These are phyloP conservation scores for Incumbomyces lentus DNA, from an alignment of 2,329 filamentous ascomycete genomes.

Conservation along the genomic window DNA sequence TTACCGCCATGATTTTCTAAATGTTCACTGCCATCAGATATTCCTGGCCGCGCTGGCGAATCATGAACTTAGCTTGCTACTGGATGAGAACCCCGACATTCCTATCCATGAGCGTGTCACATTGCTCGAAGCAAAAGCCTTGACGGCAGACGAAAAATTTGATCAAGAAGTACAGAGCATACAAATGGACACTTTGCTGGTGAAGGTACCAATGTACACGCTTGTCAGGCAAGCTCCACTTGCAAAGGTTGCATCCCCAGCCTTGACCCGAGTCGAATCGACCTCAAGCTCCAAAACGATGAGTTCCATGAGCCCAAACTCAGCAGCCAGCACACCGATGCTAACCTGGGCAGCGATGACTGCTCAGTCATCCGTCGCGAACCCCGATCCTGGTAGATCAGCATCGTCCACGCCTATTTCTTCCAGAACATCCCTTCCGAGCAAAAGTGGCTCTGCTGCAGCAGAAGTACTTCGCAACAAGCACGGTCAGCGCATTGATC, in stretches of 20 bases:
- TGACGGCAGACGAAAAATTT: conserved; percentile 35
- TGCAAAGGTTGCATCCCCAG: conserved; percentile 25
- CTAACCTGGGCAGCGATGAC: conserved; percentile 29
- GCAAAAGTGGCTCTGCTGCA: conserved; percentile 27
- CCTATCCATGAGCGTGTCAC: conserved; percentile 40
- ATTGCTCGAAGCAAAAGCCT: conserved; percentile 35
- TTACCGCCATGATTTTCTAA: conserved; percentile 45
- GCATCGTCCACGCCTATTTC: conserved; percentile 25
- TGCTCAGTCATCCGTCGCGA: conserved; percentile 16
- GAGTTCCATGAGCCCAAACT: conserved; percentile 18
- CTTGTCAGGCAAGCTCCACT: conserved; percentile 17
- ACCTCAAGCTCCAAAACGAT: conserved; percentile 30
- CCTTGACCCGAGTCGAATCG: conserved; percentile 27
- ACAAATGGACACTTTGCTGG: conserved; percentile 11
- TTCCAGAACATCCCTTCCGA: conserved; percentile 29
- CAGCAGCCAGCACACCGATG: conserved; percentile 20
- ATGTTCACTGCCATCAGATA: conserved; percentile 51
- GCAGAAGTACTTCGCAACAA: conserved; percentile 45
- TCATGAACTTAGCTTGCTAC: conserved; percentile 42
- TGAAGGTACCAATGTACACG: background rate
- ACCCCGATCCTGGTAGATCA: conserved; percentile 10
- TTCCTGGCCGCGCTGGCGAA: conserved; percentile 50
- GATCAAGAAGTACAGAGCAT: conserved; percentile 41
- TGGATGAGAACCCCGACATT: conserved; percentile 27
- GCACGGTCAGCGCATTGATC: conserved; percentile 49